These are phyloP conservation scores for Vicia villosa DNA, from an alignment of 306 rosid genomes.

Conservation along the genomic window DNA sequence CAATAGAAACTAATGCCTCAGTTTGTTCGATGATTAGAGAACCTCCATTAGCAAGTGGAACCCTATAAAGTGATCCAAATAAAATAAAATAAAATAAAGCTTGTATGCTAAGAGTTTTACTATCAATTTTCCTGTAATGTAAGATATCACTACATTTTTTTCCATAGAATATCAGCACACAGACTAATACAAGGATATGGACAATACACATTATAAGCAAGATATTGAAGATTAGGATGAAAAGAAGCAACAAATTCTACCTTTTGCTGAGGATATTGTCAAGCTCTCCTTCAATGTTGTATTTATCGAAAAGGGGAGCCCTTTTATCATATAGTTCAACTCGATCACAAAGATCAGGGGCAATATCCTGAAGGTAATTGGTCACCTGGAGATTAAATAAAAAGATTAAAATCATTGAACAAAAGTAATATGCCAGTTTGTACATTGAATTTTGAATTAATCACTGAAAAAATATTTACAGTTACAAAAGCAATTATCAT, in stretches of 20 bases:
- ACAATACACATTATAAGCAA: slow-evolving; percentile 14
- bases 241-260: slow-evolving; percentile 45
- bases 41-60: slow-evolving; percentile 90
- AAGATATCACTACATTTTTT: slow-evolving; percentile 5
- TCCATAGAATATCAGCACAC: slow-evolving; percentile 19
- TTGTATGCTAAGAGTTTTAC: slow-evolving; percentile 9
- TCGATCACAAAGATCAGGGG: slow-evolving; percentile 91
- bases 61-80: slow-evolving; percentile 56
- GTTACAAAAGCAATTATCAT: slow-evolving; percentile 12
- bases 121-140: slow-evolving; percentile 13
- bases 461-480: slow-evolving; percentile 4
- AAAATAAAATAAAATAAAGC: slow-evolving; percentile 28
- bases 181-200: background rate
- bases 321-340: slow-evolving; percentile 74
- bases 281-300: slow-evolving; percentile 88
- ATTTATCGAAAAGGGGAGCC: slow-evolving; percentile 86
- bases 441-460: slow-evolving; percentile 29
- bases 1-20: slow-evolving; percentile 95
- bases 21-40: slow-evolving; percentile 96
- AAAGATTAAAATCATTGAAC: slow-evolving; percentile 29
- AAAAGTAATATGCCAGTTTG: slow-evolving; percentile 15
- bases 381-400: slow-evolving; percentile 64
- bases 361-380: slow-evolving; percentile 96
- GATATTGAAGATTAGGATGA: slow-evolving; percentile 23
- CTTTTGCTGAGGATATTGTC: slow-evolving; percentile 87